phyloP scores from a whole-genome alignment of 225 moss, liverwort and hornwort genomes.

The Asterella californica region DNA sequence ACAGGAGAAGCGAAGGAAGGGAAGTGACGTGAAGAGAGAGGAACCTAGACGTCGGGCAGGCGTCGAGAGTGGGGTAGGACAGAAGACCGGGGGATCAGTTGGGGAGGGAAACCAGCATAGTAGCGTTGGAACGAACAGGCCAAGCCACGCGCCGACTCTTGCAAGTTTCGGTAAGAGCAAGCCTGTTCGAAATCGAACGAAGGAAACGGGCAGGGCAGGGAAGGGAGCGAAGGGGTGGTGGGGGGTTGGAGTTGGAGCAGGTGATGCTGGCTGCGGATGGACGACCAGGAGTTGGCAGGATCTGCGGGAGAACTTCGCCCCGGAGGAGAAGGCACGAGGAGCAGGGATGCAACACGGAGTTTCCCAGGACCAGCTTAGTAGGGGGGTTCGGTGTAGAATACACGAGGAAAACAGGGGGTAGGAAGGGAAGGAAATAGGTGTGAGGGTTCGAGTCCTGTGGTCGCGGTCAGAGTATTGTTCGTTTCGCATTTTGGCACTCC shows the following conservation, averaged over 20 bases:
- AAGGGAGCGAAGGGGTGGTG: neutral
- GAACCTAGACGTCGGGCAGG: neutral
- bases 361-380: neutral
- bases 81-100: neutral
- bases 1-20: neutral
- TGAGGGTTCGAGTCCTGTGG: neutral
- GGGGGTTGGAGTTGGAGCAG: neutral
- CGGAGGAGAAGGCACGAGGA: neutral
- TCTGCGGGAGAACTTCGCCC: neutral
- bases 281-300: neutral
- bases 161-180: slow-evolving; percentile 2
- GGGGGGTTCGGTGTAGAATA: neutral
- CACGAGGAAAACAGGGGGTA: neutral
- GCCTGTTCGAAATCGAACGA: neutral
- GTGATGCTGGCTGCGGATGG: neutral
- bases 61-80: neutral
- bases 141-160: slow-evolving; percentile 17
- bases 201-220: neutral
- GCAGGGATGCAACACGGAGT: neutral
- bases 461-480: neutral
- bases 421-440: neutral
- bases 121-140: neutral
- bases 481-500: no score
- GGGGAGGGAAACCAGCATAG: neutral
- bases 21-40: neutral